Evolutionary conservation across 495 filamentous ascomycete species (phyloP), one percentile per base, ranked within the genome.

Genomic region (Daldinia loculata): DNA sequence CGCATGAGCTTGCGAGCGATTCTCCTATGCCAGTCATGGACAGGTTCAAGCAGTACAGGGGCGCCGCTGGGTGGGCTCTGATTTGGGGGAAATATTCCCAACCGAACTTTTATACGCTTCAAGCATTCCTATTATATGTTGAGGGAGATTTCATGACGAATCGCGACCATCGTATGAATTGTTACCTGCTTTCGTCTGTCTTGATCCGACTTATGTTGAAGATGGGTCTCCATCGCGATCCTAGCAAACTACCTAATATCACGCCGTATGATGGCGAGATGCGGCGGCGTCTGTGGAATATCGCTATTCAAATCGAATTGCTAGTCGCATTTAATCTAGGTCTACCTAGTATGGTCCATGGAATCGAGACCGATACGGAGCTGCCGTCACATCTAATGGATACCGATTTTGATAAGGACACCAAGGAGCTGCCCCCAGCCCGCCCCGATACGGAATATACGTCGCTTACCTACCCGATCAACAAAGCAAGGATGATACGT

Each of bases 221-320:
- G 52, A 84, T 87, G 82, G 87, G 86, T 14, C 80, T 86, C 24
- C 87, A 89, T 61, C 82, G 87, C 19, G 87, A 89, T 58, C 78
- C 84, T 7, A 79, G 77, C 59, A 76, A 80, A 51, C 69, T 81
- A n/a, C 73, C 80, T 30, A 76, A 78, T 24, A 87, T 91, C 43
- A 83, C 86, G 0, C 77, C 82, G 0, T 87, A 85, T 55, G 76
- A 85, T 27, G 85, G 82, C 5, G 87, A 90, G 72, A 86, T 88
- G 77, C 78, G 88, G 17, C 78, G 86, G 14, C 80, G 88, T 15
- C 67, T 85, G 36, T 89, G 88, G 88, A 76, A 83, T 63, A 69
- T 82, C 4, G 80, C 87, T 1, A 41, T 79, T 11, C 82, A 85
- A 63, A 69, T 88, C 45, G 88, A 90, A 66, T 70, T 85, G 14